Percentiles rank a stretch among this genome's conserved stretches.
Evolutionary conservation across 768 basidiomycete species (phyloP).

Genomic region (Leucosporidium scottii): DNA sequence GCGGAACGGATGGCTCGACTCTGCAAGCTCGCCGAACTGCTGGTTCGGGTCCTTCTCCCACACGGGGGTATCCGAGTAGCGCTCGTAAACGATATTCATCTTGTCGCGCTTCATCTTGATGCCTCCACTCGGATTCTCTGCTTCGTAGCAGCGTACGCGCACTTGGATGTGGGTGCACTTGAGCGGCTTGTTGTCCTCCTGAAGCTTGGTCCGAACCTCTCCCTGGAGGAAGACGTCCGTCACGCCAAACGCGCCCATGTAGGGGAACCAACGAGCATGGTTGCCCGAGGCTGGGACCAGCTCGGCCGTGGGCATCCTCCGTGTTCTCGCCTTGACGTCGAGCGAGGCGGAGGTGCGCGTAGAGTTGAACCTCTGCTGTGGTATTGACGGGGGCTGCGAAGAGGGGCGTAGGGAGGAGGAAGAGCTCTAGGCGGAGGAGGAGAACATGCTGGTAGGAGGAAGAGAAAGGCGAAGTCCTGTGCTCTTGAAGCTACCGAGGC

Average conservation of each 20-base stretch:
- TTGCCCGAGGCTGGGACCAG: slow-evolving; percentile 47
- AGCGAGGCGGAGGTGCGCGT: too few relatives aligned
- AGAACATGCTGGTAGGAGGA: too few relatives aligned
- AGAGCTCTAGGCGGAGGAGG: too few relatives aligned
- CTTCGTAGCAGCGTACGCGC: slow-evolving; percentile 76
- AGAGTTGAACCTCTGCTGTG: too few relatives aligned
- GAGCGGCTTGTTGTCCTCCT: slow-evolving; percentile 62
- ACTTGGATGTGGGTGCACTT: slow-evolving; percentile 61
- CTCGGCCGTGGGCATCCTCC: too few relatives aligned
- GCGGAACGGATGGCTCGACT: slow-evolving; percentile 63
- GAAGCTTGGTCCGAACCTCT: slow-evolving; percentile 63
- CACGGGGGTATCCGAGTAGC: not conserved
- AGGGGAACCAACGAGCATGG: slow-evolving; percentile 63
- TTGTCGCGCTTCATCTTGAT: slow-evolving; percentile 46
- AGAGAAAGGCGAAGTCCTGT: too few relatives aligned
- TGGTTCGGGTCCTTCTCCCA: slow-evolving; percentile 40
- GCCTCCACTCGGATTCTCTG: slow-evolving; percentile 50
- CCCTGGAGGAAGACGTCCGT: slow-evolving; percentile 74
- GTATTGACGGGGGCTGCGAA: too few relatives aligned
- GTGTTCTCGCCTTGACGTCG: too few relatives aligned
- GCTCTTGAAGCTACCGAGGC: too few relatives aligned
- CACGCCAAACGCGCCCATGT: slow-evolving; percentile 69
- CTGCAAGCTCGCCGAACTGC: slow-evolving; percentile 57
- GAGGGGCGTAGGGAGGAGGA: too few relatives aligned
- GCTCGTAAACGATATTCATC: not conserved